These are phyloP conservation scores for Tolypocladium guangdongense DNA, from an alignment of 2,329 filamentous ascomycete species.

Conservation along the genomic window DNA sequence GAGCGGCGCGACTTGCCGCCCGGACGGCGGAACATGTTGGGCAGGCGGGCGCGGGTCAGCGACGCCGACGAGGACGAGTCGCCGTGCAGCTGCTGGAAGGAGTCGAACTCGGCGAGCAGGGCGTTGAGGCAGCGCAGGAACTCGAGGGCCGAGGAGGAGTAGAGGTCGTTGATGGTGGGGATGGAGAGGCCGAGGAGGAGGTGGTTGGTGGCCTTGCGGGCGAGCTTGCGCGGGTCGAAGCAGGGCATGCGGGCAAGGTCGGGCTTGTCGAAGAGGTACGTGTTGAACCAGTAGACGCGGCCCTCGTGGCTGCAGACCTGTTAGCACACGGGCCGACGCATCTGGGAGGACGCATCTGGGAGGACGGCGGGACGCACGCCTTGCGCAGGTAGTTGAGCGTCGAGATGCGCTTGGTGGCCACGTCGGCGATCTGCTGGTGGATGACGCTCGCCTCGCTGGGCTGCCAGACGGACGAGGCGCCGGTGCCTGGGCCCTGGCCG, in stretches of 20 bases:
- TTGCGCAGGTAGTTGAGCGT: conserved; percentile 89
- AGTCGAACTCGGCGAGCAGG: conserved; percentile 83
- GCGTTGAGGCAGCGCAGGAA: conserved; percentile 80
- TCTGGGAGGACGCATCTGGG: not conserved
- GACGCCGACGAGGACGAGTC: conserved; percentile 49
- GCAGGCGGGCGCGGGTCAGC: conserved; percentile 67
- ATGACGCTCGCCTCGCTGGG: conserved; percentile 37
- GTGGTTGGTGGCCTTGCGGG: conserved; percentile 86
- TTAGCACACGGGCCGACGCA: not conserved
- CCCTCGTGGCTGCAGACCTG: conserved; percentile 65
- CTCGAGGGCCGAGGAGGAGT: conserved; percentile 67
- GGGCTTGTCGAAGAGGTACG: conserved; percentile 75
- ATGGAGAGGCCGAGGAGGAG: conserved; percentile 86
- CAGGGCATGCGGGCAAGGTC: conserved; percentile 77
- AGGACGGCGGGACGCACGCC: conserved; percentile 51
- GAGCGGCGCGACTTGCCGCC: conserved; percentile 46
- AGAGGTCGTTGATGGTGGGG: conserved; percentile 80
- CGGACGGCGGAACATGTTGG: conserved; percentile 70
- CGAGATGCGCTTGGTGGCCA: conserved; percentile 83
- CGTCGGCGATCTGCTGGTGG: conserved; percentile 64
- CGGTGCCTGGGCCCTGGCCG: not conserved
- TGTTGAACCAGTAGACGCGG: conserved; percentile 96
- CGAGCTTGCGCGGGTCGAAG: conserved; percentile 73
- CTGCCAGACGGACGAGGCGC: conserved; percentile 17
- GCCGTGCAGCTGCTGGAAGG: conserved; percentile 79